Base-by-base conservation (phyloP, 768 basidiomycete species). In the Mycena filopes region DNA sequence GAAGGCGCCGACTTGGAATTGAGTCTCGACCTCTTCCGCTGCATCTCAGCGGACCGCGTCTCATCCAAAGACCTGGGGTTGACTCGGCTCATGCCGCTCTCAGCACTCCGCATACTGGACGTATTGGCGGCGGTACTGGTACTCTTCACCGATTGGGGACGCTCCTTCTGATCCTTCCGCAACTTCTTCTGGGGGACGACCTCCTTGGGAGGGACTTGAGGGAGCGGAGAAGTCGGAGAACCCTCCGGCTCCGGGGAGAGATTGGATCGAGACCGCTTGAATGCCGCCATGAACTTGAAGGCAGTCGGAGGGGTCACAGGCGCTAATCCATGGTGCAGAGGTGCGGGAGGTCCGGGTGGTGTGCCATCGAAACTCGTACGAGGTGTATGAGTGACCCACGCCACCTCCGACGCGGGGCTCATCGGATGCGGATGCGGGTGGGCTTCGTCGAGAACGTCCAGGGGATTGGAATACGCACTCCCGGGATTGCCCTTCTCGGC, bases 261-360 rank as follows among this genome's bases (percentile, higher is more conserved):
- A 67, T 84, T 89, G n/a, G 86, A 86, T 55, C 85, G 81, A 23
- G 90, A 88, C 40, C 85, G 84, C 65, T 86, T 90, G 77, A 92
- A 90, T 16, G 83, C 86, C 25, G 83, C 81, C 63, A 89, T 82
- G 63, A 91, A 86, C 74, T 83, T 91, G 80, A 87, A 90, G 10
- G 85, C 88, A 7, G 84, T 85, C 6, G 89, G 84, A 16, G 87
- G 80, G 61, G 84, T 83, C 16, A 72, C 72, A 16, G 78, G 68
- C 11, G 63, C 46, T 9, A 31, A 23, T 26, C 50, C 56, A 40
- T 72, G 74, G 3, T 71, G 75, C 25, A 75, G 74, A 42, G 79
- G 75, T 25, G 11, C 36, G 10, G 36, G 11, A 36, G 79, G n/a
- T n/a, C n/a, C n/a, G n/a, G n/a, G 72, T 16, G 76, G 73, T 60